Percentiles rank a stretch among this genome's conserved stretches.
Conservation (phyloP, 2,329 filamentous ascomycete genomes). For the Xylaria polymorpha region DNA sequence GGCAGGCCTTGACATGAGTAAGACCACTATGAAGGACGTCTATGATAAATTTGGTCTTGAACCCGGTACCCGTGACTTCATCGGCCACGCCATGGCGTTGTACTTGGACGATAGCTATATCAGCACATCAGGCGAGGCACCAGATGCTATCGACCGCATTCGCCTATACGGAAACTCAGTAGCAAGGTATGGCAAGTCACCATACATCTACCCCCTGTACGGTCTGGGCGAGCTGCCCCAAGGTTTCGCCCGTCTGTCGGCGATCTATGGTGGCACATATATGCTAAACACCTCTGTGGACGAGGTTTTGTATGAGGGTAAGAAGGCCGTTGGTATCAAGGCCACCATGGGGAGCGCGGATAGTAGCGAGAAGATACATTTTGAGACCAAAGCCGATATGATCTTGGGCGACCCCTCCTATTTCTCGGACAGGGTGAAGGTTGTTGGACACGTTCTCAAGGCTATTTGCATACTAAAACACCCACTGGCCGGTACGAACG, state of each 20-base stretch:
- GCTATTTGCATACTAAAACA: slow-evolving; percentile 98
- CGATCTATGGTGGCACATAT: slow-evolving; percentile 98
- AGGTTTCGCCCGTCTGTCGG: slow-evolving; percentile 95
- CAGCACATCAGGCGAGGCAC: slow-evolving; percentile 75
- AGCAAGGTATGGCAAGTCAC: slow-evolving; percentile 96
- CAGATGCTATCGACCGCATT: slow-evolving; percentile 91
- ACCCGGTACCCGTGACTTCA: slow-evolving; percentile 88
- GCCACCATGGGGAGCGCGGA: slow-evolving; percentile 93
- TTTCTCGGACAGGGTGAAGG: slow-evolving; percentile 89
- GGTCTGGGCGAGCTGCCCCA: slow-evolving; percentile 97
- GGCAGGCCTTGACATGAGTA: slow-evolving; percentile 82
- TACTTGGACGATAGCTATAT: slow-evolving; percentile 93
- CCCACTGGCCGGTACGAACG: slow-evolving; percentile 88
- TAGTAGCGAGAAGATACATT: slow-evolving; percentile 78
- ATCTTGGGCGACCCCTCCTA: slow-evolving; percentile 97
- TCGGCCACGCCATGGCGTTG: slow-evolving; percentile 97
- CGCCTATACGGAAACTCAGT: slow-evolving; percentile 97
- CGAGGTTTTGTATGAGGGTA: slow-evolving; percentile 85
- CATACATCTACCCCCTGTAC: slow-evolving; percentile 99
- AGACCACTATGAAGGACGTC: slow-evolving; percentile 94
- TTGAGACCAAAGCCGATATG: slow-evolving; percentile 95
- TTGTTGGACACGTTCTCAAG: slow-evolving; percentile 90
- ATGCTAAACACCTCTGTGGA: slow-evolving; percentile 98
- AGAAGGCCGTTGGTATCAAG: slow-evolving; percentile 94
- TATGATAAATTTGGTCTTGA: slow-evolving; percentile 98